Base-by-base conservation (phyloP, 1,284 basidiomycete genomes). In the Tylopilus sp. region DNA sequence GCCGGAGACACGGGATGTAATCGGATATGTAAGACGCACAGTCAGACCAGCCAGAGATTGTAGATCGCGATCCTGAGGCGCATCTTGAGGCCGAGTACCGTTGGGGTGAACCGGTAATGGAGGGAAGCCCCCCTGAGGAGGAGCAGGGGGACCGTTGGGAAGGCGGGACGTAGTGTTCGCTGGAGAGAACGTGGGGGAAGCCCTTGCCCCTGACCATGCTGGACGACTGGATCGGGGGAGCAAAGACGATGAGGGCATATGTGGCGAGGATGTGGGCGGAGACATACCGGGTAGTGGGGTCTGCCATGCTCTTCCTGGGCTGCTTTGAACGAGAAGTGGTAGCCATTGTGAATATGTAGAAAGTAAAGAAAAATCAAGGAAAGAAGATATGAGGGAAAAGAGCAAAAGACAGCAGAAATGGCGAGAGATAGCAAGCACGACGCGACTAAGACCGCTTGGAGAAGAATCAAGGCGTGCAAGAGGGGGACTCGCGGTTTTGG, bases 111-210 rank as follows among this genome's bases (percentile, higher is more conserved):
- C 65, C 33, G 62, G 55, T 34, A 78, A 67, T 35, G 82, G 75
- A 21, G 81, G 76, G 58, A 82, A 81, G 24, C 65, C 66, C 54
- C 67, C 72, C 55, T 72, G 66, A 57, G 64, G 56, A 20, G 69
- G 57, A 29, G 67, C 52, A 33, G 69, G 67, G 48, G 66, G 69
- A 21, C 60, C 70, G 54, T 72, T 73, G 44, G 80, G 77, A 35
- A 78, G 72, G 49, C 81, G 77, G 48, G 76, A 70, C 37, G 75
- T 63, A 57, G 68, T 73, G 58, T 69, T 71, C 31, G 75, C 67
- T 7, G 83, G 77, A 51, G 82, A 80, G 68, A 80, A 86, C 4
- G 83, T 82, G 11, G 83, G 81, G 36, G 83, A 83, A 48, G 79
- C 73, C 51, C 85, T 80, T 52, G 81, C 69, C 56, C 77, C 78